phyloP scores from a whole-genome alignment of 164 flowering plant species.

The Tinospora cordifolia region DNA sequence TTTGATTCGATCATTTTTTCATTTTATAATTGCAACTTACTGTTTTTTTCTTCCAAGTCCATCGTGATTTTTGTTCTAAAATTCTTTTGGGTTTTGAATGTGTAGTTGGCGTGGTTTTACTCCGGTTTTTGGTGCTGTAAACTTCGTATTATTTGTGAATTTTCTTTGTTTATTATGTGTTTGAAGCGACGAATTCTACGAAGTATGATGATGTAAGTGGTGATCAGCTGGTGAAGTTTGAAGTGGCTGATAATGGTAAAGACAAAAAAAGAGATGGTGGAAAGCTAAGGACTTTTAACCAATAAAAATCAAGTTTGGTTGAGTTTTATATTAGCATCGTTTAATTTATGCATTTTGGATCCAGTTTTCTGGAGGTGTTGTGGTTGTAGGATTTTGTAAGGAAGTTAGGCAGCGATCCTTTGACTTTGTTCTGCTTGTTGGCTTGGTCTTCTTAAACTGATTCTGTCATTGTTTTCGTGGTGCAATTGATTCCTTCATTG shows the following conservation, averaged over 20 bases:
- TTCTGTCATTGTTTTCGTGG: not conserved
- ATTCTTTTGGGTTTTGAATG: not conserved
- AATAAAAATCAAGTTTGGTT: not conserved
- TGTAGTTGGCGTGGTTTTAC: not conserved
- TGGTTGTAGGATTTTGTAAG: not conserved
- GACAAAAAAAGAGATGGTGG: not conserved
- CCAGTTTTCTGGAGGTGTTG: not conserved
- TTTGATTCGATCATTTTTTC: not conserved
- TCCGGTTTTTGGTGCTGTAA: not conserved
- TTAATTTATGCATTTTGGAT: not conserved
- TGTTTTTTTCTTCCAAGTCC: not conserved
- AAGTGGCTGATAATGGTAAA: not conserved
- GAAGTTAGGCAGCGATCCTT: not conserved
- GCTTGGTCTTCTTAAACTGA: not conserved
- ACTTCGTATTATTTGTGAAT: not conserved
- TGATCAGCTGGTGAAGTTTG: not conserved
- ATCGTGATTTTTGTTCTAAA: not conserved
- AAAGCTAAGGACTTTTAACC: not conserved
- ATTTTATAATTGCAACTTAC: not conserved
- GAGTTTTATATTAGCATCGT: not conserved
- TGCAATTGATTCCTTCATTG: not conserved
- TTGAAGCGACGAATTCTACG: not conserved
- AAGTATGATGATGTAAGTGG: not conserved
- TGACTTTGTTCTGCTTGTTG: not conserved
- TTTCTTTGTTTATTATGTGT: not conserved